These are phyloP conservation scores for Teunomyces tritomae DNA, from an alignment of 805 yeast species.

Conservation along the genomic window DNA sequence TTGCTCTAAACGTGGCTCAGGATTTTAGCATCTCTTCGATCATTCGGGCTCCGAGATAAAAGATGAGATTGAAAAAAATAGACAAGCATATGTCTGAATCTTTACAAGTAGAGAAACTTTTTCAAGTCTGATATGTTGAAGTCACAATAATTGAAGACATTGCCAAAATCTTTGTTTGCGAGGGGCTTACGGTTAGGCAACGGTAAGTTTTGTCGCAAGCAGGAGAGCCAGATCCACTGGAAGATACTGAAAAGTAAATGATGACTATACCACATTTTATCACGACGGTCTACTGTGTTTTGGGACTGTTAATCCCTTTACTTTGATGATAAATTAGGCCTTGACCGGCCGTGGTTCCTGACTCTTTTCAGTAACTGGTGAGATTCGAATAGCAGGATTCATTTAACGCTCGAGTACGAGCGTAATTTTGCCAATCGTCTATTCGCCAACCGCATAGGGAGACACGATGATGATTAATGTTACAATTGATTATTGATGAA, in stretches of 20 bases:
- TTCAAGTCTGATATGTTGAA: constrained; percentile 45
- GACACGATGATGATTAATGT: constrained; percentile 17
- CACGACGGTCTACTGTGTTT: constrained; percentile 54
- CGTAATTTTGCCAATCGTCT: constrained; percentile 3
- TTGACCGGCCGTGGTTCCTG: constrained; percentile 56
- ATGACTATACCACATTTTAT: constrained; percentile 44
- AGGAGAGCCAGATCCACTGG: constrained; percentile 2
- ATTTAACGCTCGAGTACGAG: not conserved
- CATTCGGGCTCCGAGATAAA: constrained; percentile 30
- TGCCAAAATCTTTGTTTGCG: constrained; percentile 18
- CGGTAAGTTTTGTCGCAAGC: constrained; percentile 8
- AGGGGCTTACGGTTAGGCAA: constrained; percentile 11
- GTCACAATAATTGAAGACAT: constrained; percentile 21
- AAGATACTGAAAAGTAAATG: constrained; percentile 28
- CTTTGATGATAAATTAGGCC: constrained; percentile 46
- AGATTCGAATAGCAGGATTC: constrained; percentile 1
- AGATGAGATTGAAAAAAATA: constrained; percentile 68
- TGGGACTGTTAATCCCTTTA: constrained; percentile 43
- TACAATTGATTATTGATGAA: constrained; percentile 17
- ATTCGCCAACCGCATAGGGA: constrained; percentile 4
- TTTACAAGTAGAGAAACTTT: constrained; percentile 56
- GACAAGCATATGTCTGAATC: constrained; percentile 99
- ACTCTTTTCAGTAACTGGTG: constrained; percentile 11
- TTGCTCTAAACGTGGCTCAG: constrained; percentile 5
- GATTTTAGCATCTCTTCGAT: constrained; percentile 13